These are phyloP conservation scores for Lentinus brumalis DNA, from an alignment of 768 basidiomycete species.

Conservation along the genomic window DNA sequence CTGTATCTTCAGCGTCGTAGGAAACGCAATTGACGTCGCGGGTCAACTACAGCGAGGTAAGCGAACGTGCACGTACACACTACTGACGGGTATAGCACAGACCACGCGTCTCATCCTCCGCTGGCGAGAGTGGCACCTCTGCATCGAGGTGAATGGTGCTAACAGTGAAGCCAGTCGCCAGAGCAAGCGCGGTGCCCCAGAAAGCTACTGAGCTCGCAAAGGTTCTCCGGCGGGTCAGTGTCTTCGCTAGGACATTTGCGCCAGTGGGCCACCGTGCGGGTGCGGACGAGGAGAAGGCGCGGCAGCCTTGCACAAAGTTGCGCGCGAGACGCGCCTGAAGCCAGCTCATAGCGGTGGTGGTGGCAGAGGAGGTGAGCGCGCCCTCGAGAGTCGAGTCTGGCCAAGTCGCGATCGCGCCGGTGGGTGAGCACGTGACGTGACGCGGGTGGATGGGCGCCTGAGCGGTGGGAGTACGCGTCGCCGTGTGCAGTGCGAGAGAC, in stretches of 20 bases:
- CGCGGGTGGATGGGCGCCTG: slow-evolving; percentile 11
- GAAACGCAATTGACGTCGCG: slow-evolving; percentile 74
- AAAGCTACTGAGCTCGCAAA: slow-evolving; percentile 8
- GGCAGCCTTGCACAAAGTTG: slow-evolving; percentile 6
- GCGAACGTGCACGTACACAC: not conserved
- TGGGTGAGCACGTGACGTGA: slow-evolving; percentile 1
- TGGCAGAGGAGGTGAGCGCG: not conserved
- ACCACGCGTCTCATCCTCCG: slow-evolving; percentile 25
- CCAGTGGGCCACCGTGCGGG: slow-evolving; percentile 1
- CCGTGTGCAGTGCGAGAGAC: slow-evolving; percentile 1
- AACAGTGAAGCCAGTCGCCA: slow-evolving; percentile 36
- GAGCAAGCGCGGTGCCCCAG: slow-evolving; percentile 29
- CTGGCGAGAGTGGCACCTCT: slow-evolving; percentile 24
- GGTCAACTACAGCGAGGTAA: slow-evolving; percentile 52
- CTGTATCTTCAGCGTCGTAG: slow-evolving; percentile 62
- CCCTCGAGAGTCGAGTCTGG: slow-evolving; percentile 15
- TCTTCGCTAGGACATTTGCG: slow-evolving; percentile 2
- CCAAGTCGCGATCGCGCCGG: slow-evolving; percentile 1
- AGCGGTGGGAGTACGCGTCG: slow-evolving; percentile 25
- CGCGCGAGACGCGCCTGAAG: slow-evolving; percentile 7
- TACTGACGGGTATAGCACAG: not conserved
- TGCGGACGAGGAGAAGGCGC: slow-evolving; percentile 14
- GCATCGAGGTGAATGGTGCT: slow-evolving; percentile 48
- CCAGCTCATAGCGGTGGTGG: slow-evolving; percentile 14
- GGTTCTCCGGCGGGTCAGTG: slow-evolving; percentile 2